Evolutionary conservation across 2,329 filamentous ascomycete genomes (phyloP).

Genomic region (Penicillium sp.): DNA sequence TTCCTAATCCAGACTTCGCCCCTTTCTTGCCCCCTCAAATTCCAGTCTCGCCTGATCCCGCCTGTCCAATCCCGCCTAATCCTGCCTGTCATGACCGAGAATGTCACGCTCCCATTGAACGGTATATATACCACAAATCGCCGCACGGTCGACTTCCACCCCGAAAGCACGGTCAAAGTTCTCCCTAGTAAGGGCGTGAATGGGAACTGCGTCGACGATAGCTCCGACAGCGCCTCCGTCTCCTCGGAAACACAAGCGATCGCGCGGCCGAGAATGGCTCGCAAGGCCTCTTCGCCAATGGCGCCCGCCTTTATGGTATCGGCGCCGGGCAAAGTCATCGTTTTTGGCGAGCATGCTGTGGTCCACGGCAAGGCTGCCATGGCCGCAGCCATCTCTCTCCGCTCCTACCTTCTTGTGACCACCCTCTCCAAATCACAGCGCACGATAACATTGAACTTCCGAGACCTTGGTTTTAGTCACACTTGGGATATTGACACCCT

Average conservation of each 20-base stretch:
- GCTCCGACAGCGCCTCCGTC: constrained; percentile 27
- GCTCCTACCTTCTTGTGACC: constrained; percentile 92
- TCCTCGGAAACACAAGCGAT: constrained; percentile 15
- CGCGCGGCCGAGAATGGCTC: constrained; percentile 16
- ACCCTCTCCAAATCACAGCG: constrained; percentile 85
- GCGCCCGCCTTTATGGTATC: constrained; percentile 95
- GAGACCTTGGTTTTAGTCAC: constrained; percentile 80
- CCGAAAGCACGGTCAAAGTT: constrained; percentile 17
- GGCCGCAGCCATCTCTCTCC: constrained; percentile 85
- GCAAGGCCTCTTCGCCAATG: constrained; percentile 49
- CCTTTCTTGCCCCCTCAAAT: constrained; percentile 11
- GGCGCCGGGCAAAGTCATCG: constrained; percentile 93
- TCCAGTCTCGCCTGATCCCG: neutral
- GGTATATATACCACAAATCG: constrained; percentile 22
- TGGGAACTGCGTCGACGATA: constrained; percentile 10
- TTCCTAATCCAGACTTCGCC: neutral
- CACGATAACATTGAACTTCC: constrained; percentile 78
- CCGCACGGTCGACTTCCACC: constrained; percentile 24
- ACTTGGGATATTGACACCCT: constrained; percentile 90
- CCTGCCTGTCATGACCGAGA: constrained; percentile 9
- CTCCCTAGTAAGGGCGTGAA: constrained; percentile 14
- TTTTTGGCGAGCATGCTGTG: constrained; percentile 96
- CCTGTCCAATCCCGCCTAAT: no score
- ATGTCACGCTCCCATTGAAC: constrained; percentile 24
- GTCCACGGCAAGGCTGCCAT: constrained; percentile 95